Evolutionary conservation across 805 yeast genomes (phyloP).

Genomic region (Tetrapisispora namnaoensis): DNA sequence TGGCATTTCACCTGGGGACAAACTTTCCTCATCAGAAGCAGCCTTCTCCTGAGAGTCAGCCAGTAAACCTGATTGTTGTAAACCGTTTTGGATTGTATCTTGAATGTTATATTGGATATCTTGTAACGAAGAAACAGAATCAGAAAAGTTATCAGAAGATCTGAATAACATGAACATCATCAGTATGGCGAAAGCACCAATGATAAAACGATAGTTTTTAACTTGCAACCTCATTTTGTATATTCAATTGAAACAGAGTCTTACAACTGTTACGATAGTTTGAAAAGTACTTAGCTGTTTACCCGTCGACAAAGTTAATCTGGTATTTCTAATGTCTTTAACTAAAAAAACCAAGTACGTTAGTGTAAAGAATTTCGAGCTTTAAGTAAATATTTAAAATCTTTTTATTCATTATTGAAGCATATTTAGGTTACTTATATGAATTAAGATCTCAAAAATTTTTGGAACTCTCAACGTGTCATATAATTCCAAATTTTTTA

Average conservation of each 20-base stretch:
- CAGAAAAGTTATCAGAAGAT: slow-evolving; percentile 26
- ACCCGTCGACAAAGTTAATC: too few species aligned
- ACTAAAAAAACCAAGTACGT: too few species aligned
- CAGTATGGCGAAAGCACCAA: slow-evolving; percentile 43
- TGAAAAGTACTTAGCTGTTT: neutral
- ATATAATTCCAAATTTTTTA: neutral
- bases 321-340: too few species aligned
- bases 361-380: too few species aligned
- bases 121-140: neutral
- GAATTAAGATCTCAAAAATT: neutral
- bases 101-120: slow-evolving; percentile 1
- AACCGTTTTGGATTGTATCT: neutral
- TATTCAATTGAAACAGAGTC: neutral
- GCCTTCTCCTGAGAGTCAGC: neutral
- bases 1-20: neutral
- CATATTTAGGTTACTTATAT: too few species aligned
- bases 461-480: slow-evolving; percentile 1
- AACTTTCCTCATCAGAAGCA: neutral
- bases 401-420: too few species aligned
- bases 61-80: neutral
- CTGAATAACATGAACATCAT: slow-evolving; percentile 42
- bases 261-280: neutral
- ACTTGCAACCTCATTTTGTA: neutral
- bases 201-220: slow-evolving; percentile 41
- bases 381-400: too few species aligned